Base-by-base conservation (phyloP, 2,329 filamentous ascomycete genomes). In the Pseudogymnoascus sp. region DNA sequence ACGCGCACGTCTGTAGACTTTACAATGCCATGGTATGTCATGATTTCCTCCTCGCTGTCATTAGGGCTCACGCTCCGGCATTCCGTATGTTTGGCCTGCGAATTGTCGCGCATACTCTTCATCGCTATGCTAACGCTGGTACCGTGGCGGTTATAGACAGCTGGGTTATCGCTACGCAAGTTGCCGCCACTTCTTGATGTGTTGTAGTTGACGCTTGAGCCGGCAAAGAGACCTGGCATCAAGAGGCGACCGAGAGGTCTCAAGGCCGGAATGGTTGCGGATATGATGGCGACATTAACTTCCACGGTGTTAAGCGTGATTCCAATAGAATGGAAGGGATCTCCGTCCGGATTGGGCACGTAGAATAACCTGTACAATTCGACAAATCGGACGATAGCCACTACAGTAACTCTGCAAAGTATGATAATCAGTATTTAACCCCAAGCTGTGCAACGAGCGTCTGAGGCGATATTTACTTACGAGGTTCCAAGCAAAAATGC, bases 11-110 rank as follows among this genome's bases (percentile, higher is more conserved):
- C 70, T 2, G 71, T 78, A 7, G 74, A 76, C 69, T 68, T 73
- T 72, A 77, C 66, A 35, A 77, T 77, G 35, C 75, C 74, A 55
- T 75, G 73, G 64, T 75, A 73, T 3, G 73, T 72, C 70, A 76
- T 74, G 41, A 76, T 76, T 63, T 76, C 74, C 65, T 76, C 75
- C 64, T 76, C 72, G 14, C 70, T 74, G 1, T 69, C 70, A 4
- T 69, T 72, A 2, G 74, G 72, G 49, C 74, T 74, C 16, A 67
- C 66, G 9, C 71, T 68, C 30, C 73, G 69, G 33, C 75, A 72
- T 60, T 74, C 73, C 4, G 74, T 72, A n/a, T 35, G 38, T n/a
- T 42, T 61, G 22, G 30, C 23, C 19, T 61, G 30, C 4, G 30
- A 58, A 11, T n/a, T 28, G 2, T 45, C 39, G 22, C 36, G 42